Base-by-base conservation (phyloP, 495 filamentous ascomycete genomes). In the Trichoderma orchidacearum region DNA sequence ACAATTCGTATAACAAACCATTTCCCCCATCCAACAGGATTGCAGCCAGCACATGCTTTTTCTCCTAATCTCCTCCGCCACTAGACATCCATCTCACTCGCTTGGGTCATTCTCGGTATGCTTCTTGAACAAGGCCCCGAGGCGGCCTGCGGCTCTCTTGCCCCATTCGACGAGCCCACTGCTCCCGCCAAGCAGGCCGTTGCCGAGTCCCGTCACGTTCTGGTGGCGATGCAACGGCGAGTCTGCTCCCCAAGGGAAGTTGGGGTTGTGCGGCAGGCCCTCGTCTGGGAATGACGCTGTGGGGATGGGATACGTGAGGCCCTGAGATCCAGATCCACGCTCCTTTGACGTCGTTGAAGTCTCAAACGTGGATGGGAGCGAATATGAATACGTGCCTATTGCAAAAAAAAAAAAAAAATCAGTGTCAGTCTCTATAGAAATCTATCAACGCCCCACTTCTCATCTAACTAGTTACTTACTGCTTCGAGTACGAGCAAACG, bases 241-340 rank as follows among this genome's bases (percentile, higher is more conserved):
- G 28, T 8, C 27, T 0, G 28, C 51, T n/a, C 51, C 51, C 51
- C 51, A 53, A 0, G 51, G 51, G 18, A 9, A 30, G 7, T 31
- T 53, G 23, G 63, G 60, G 18, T 62, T 53, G 32, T 27, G 28
- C 1, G 51, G 52, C 17, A 61, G 51, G 17, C 41, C 57, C 28
- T 54, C 53, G 7, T 53, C 21, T 21, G 58, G 62, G 6, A 56
- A 51, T 15, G 53, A 51, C 11, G 59, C 61, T 25, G 51, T 61
- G 18, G 48, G 27, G 21, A 48, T 23, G 21, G 41, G 41, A 23
- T 48, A 48, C 8, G 41, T 9, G 27, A 48, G 27, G 8, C 41
- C 41, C 3, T 17, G 18, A 4, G 41, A 48, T 18, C 41, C 21
- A 25, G 41, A 48, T 5, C 27, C 41, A 11, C 27, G 18, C 6